Conservation (phyloP, 805 yeast species). For the Jamesozyma gamospora region DNA sequence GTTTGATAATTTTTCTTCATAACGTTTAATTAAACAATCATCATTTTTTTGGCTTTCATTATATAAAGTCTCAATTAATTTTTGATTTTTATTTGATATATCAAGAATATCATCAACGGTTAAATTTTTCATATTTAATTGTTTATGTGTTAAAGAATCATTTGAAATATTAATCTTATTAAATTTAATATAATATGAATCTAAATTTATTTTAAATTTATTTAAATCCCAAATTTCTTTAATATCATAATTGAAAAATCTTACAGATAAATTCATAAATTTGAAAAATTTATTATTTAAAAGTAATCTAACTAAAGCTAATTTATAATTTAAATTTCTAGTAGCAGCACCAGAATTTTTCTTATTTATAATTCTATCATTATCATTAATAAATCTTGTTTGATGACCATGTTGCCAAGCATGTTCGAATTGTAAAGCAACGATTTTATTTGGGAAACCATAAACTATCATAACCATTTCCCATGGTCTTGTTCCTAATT, state of each 20-base stretch:
- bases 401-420: conserved; percentile 70
- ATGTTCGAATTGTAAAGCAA: conserved; percentile 75
- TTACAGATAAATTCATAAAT: conserved; percentile 37
- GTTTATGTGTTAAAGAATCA: conserved; percentile 4
- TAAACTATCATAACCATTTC: conserved; percentile 50
- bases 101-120: conserved; percentile 9
- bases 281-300: conserved; percentile 36
- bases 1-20: conserved; percentile 13
- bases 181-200: background rate
- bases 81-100: conserved; percentile 18
- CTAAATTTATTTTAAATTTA: conserved; percentile 11
- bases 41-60: background rate
- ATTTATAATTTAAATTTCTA: conserved; percentile 30
- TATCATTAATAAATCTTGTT: conserved; percentile 46
- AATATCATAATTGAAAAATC: conserved; percentile 33
- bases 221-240: conserved; percentile 17
- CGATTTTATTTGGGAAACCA: conserved; percentile 60
- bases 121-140: conserved; percentile 3
- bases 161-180: conserved; percentile 1
- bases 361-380: conserved; percentile 31
- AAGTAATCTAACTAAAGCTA: conserved; percentile 40
- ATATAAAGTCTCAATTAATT: conserved; percentile 22
- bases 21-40: conserved; percentile 8
- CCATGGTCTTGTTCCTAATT: conserved; percentile 62
- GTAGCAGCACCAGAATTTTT: conserved; percentile 29